A percentile compares a stretch with the other conserved stretches of the same genome.
Evolutionary conservation across 2,329 filamentous ascomycete genomes (phyloP).

Genomic region (Ceratocystis papillata): DNA sequence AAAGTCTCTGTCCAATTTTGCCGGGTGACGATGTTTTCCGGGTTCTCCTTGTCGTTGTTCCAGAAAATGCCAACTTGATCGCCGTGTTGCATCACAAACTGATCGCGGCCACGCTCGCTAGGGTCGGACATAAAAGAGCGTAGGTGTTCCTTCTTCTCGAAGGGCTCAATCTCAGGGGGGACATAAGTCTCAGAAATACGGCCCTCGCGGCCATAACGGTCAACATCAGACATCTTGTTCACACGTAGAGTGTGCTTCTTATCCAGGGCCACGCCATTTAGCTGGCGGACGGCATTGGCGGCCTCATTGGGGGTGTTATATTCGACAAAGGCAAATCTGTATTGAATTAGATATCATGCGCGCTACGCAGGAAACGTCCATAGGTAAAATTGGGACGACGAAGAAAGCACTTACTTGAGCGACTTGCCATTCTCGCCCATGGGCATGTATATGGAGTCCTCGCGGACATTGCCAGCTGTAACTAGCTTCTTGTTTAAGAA

Average conservation of each 20-base stretch:
- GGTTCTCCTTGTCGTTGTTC: slow-evolving; percentile 91
- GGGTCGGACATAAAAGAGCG: slow-evolving; percentile 85
- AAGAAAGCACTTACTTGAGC: slow-evolving; percentile 53
- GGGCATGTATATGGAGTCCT: slow-evolving; percentile 89
- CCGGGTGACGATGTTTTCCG: slow-evolving; percentile 82
- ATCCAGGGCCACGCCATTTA: slow-evolving; percentile 80
- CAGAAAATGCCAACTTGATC: slow-evolving; percentile 92
- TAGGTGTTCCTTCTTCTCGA: slow-evolving; percentile 90
- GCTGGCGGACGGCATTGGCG: slow-evolving; percentile 73
- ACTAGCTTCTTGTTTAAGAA: slow-evolving; percentile 91
- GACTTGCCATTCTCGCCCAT: slow-evolving; percentile 78
- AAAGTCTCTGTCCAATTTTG: slow-evolving; percentile 97
- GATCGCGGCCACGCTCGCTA: slow-evolving; percentile 69
- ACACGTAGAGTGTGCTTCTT: slow-evolving; percentile 92
- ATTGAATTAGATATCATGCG: slow-evolving; percentile 21
- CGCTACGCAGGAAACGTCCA: not conserved
- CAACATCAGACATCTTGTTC: slow-evolving; percentile 97
- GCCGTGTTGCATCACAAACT: slow-evolving; percentile 87
- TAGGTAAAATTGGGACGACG: not conserved
- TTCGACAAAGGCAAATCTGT: slow-evolving; percentile 91
- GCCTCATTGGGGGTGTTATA: slow-evolving; percentile 87
- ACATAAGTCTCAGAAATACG: slow-evolving; percentile 85
- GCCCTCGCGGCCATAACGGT: slow-evolving; percentile 89
- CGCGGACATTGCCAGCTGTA: slow-evolving; percentile 69
- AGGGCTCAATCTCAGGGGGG: slow-evolving; percentile 69